These are phyloP conservation scores for Apiospora saccharicola DNA, from an alignment of 2,329 filamentous ascomycete genomes.

Conservation along the genomic window DNA sequence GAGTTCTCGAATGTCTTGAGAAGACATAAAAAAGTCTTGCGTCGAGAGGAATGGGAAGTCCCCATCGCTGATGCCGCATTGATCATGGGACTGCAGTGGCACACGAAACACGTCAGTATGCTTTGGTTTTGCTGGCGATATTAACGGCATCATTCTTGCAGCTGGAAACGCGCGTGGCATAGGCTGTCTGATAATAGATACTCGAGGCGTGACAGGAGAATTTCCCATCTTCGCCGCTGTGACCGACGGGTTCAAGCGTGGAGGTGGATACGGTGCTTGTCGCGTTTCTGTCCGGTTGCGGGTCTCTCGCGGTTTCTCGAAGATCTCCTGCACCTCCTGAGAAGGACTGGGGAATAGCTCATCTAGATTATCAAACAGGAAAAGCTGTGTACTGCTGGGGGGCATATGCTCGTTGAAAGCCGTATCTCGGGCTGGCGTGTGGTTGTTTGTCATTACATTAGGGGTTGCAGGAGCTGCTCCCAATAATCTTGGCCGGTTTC, in stretches of 20 bases:
- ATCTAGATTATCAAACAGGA: conserved; percentile 57
- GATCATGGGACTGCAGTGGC: background rate
- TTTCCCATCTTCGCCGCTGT: background rate
- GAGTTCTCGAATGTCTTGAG: conserved; percentile 56
- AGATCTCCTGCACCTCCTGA: conserved; percentile 61
- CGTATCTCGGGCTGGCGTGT: background rate
- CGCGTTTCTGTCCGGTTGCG: conserved; percentile 32
- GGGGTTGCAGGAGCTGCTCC: conserved; percentile 27
- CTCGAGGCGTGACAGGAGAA: background rate
- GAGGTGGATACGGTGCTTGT: background rate
- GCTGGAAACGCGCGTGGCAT: background rate
- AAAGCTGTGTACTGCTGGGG: conserved; percentile 58
- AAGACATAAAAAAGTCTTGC: conserved; percentile 55
- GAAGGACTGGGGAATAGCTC: conserved; percentile 64
- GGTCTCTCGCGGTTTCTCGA: conserved; percentile 45
- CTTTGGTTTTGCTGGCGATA: background rate
- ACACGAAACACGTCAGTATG: background rate
- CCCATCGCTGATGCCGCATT: conserved; percentile 27
- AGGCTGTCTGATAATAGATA: background rate
- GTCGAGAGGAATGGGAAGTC: conserved; percentile 50
- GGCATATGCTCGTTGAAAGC: conserved; percentile 10
- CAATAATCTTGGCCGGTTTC: conserved; percentile 32
- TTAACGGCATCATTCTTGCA: background rate
- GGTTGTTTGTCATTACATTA: background rate
- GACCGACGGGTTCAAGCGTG: background rate